A percentile compares a stretch with the other conserved stretches of the same genome.
Evolutionary conservation across 129 eudicot genomes (phyloP).

Genomic region (Ambrosia artemisiifolia): DNA sequence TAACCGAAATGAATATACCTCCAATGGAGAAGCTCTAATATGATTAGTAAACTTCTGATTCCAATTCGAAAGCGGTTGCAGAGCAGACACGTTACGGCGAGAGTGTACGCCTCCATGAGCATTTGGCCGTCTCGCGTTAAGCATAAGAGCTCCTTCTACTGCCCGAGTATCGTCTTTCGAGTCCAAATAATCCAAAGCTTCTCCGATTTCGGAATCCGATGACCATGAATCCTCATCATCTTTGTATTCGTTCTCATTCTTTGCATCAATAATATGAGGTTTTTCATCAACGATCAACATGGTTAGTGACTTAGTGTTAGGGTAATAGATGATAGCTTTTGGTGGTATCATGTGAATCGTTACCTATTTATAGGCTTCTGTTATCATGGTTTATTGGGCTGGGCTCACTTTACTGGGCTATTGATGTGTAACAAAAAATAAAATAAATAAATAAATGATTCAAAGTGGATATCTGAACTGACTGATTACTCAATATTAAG

Average conservation of each 20-base stretch:
- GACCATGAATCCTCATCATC: conserved; percentile 57
- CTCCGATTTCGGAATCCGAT: conserved; percentile 84
- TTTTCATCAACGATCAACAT: too few species aligned
- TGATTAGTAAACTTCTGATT: conserved; percentile 67
- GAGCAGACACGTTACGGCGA: conserved; percentile 66
- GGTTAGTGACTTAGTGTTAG: conserved; percentile 18
- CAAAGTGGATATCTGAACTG: too few species aligned
- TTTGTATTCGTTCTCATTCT: too few species aligned
- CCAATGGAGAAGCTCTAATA: conserved; percentile 80
- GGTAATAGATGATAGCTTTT: not conserved
- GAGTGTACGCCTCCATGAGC: conserved; percentile 93
- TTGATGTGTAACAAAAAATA: not conserved
- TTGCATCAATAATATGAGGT: too few species aligned
- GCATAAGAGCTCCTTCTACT: conserved; percentile 52
- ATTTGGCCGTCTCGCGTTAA: conserved; percentile 72
- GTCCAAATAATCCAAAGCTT: conserved; percentile 80
- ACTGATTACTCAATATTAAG: too few species aligned
- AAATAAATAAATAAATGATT: too few species aligned
- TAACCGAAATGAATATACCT: conserved; percentile 35
- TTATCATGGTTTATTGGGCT: not conserved
- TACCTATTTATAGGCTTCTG: not conserved
- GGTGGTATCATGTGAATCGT: not conserved
- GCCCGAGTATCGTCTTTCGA: conserved; percentile 52
- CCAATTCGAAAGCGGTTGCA: conserved; percentile 85
- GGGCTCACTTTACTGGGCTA: not conserved